Conservation (phyloP, 768 basidiomycete species). For the Suillus subluteus region DNA sequence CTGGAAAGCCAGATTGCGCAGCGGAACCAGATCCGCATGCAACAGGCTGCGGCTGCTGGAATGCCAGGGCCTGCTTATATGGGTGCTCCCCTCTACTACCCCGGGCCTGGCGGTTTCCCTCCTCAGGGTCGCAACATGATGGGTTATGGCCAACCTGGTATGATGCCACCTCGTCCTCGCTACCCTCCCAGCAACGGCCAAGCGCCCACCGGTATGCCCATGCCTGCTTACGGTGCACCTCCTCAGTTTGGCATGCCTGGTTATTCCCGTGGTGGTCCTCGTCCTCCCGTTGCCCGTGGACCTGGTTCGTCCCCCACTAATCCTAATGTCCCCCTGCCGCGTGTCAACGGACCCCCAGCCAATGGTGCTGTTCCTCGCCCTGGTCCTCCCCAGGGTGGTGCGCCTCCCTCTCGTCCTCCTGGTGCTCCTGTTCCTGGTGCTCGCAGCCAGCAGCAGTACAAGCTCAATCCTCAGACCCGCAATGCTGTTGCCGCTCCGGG, state of each 20-base stretch:
- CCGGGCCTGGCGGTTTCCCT: constrained; percentile 76
- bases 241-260: constrained; percentile 78
- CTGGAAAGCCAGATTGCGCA: constrained; percentile 98
- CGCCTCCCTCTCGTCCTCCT: constrained; percentile 47
- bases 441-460: constrained; percentile 38
- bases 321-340: constrained; percentile 63
- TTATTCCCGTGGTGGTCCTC: constrained; percentile 63
- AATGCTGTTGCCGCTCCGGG: constrained; percentile 31
- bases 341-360: constrained; percentile 61
- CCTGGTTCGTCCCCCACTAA: constrained; percentile 73
- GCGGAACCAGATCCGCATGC: constrained; percentile 95
- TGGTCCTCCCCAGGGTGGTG: constrained; percentile 39
- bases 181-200: constrained; percentile 73
- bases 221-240: constrained; percentile 75
- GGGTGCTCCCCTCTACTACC: constrained; percentile 68
- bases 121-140: constrained; percentile 67
- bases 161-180: constrained; percentile 87
- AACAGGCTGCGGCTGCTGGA: constrained; percentile 87
- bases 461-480: constrained; percentile 40
- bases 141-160: constrained; percentile 84
- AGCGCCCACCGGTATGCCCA: constrained; percentile 71
- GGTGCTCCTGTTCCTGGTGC: constrained; percentile 48
- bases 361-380: constrained; percentile 58
- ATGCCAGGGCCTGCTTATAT: constrained; percentile 63
- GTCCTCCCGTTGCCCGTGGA: constrained; percentile 66